A percentile compares a stretch with the other conserved stretches of the same genome.
Conservation (phyloP, 768 basidiomycete species). For the Suillus occidentalis region DNA sequence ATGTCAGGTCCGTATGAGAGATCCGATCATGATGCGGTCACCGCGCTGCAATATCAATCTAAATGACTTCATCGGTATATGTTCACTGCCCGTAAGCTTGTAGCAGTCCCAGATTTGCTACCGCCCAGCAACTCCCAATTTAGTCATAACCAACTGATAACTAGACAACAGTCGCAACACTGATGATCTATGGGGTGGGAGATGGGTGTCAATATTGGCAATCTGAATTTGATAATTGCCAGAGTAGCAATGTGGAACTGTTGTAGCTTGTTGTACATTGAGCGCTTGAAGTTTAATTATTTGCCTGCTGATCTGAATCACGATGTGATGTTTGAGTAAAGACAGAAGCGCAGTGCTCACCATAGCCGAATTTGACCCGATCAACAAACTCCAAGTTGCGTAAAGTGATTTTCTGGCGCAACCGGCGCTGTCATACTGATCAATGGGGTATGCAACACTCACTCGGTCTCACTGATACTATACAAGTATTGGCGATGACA, state of each 20-base stretch:
- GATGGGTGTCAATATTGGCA: background rate
- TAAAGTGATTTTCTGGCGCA: background rate
- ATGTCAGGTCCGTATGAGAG: no score
- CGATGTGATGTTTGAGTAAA: background rate
- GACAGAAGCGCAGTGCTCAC: no score
- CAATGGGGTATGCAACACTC: background rate
- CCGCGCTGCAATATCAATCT: no score
- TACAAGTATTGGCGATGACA: no score
- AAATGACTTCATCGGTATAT: no score
- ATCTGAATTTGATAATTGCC: background rate
- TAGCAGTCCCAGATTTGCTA: background rate
- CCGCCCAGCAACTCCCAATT: background rate
- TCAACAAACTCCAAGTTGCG: no score
- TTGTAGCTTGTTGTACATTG: background rate
- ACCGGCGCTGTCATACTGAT: no score
- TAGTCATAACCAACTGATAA: background rate
- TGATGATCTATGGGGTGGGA: background rate
- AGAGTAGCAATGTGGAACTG: background rate
- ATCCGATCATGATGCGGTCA: no score
- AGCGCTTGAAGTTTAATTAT: background rate
- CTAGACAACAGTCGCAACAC: background rate
- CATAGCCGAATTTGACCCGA: background rate
- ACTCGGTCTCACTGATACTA: no score
- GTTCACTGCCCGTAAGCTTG: no score
- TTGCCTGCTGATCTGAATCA: background rate